These are phyloP conservation scores for Magnolia changhungtana DNA, from an alignment of 164 flowering plant genomes.

Conservation along the genomic window DNA sequence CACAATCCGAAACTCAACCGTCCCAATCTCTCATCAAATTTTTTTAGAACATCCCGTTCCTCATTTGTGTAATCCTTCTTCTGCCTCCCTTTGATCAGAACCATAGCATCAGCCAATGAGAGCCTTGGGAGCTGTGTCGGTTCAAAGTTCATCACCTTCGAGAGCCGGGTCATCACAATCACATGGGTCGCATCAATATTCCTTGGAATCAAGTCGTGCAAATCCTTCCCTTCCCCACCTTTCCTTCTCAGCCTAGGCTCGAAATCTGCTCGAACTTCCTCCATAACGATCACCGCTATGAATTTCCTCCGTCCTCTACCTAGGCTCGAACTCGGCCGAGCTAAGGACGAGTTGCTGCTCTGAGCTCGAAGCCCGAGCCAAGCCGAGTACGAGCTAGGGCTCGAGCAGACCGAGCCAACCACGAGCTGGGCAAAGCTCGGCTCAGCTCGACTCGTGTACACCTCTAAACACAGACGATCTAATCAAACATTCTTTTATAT, in stretches of 20 bases:
- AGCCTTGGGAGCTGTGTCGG: slow-evolving; percentile 53
- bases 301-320: too few species aligned
- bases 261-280: too few species aligned
- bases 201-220: slow-evolving; percentile 72
- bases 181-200: slow-evolving; percentile 83
- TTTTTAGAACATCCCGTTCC: slow-evolving; percentile 53
- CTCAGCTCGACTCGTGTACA: too few species aligned
- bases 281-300: too few species aligned
- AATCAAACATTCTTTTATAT: too few species aligned
- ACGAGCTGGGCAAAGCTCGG: too few species aligned
- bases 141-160: slow-evolving; percentile 68
- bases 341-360: too few species aligned
- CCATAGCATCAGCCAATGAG: slow-evolving; percentile 57
- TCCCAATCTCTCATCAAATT: slow-evolving; percentile 59
- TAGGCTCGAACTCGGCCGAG: too few species aligned
- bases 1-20: slow-evolving; percentile 67
- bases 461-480: too few species aligned
- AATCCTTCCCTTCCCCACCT: slow-evolving; percentile 94
- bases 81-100: slow-evolving; percentile 53
- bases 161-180: slow-evolving; percentile 65
- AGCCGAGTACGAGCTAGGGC: too few species aligned
- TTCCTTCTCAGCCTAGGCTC: slow-evolving; percentile 53
- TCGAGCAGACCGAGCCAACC: too few species aligned
- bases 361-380: too few species aligned
- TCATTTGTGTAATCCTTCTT: slow-evolving; percentile 57